phyloP scores from a whole-genome alignment of 1,284 basidiomycete species.

The Cryptococcus sp. region DNA sequence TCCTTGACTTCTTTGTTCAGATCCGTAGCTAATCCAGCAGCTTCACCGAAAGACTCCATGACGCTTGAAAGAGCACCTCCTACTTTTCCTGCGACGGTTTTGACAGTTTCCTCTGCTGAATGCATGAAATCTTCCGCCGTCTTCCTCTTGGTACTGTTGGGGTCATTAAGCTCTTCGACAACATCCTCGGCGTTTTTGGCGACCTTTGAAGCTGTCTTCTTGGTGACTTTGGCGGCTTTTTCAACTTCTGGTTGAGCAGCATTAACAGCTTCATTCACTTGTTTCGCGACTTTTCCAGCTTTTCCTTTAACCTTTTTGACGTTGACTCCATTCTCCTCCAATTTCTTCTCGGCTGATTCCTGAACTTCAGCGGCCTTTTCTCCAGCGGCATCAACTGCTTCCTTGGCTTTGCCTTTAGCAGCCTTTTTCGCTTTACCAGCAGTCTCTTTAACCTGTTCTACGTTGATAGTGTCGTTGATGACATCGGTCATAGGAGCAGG shows the following conservation, averaged over 20 bases:
- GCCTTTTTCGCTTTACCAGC: slow-evolving; percentile 12
- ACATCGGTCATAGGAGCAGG: slow-evolving; percentile 20
- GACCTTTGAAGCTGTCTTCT: slow-evolving; percentile 16
- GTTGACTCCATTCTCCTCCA: slow-evolving; percentile 4
- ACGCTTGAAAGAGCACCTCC: slow-evolving; percentile 11
- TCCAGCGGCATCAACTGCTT: slow-evolving; percentile 13
- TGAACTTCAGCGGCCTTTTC: slow-evolving; percentile 10
- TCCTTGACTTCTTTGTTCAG: slow-evolving; percentile 16
- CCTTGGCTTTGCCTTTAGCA: slow-evolving; percentile 12
- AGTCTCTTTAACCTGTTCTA: slow-evolving; percentile 11
- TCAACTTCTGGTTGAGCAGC: slow-evolving; percentile 20
- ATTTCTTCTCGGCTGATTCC: slow-evolving; percentile 15
- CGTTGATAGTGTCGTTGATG: slow-evolving; percentile 19
- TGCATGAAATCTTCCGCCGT: slow-evolving; percentile 39
- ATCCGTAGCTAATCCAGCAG: slow-evolving; percentile 13
- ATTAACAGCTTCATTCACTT: slow-evolving; percentile 11
- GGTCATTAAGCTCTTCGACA: slow-evolving; percentile 16
- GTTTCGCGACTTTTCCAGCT: slow-evolving; percentile 18
- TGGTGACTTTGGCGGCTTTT: slow-evolving; percentile 17
- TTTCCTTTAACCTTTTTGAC: slow-evolving; percentile 11
- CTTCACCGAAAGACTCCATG: slow-evolving; percentile 11
- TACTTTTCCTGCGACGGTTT: slow-evolving; percentile 15
- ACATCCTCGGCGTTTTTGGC: slow-evolving; percentile 12
- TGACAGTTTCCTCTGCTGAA: slow-evolving; percentile 26
- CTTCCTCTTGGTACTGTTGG: slow-evolving; percentile 38